Conservation (phyloP, 805 yeast genomes). For the Jamesozyma jinghongensis region DNA sequence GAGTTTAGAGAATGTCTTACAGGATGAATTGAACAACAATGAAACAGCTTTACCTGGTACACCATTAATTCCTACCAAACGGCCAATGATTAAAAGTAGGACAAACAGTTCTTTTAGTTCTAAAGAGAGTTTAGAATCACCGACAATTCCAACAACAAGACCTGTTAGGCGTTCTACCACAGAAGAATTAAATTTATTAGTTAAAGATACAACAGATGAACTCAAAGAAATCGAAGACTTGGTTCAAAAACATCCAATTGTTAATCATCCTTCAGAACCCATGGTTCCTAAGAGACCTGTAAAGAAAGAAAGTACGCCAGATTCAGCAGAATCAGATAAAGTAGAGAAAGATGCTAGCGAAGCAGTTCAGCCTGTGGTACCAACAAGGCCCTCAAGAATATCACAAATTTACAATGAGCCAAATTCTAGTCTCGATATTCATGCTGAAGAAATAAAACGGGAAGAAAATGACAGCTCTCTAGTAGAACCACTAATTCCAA, state of each 20-base stretch:
- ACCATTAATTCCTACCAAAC: constrained; percentile 5
- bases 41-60: background rate
- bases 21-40: constrained; percentile 14
- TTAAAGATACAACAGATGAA: constrained; percentile 8
- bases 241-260: constrained; percentile 1
- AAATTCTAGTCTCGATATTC: background rate
- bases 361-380: background rate
- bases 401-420: background rate
- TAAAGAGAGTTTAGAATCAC: background rate
- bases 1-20: constrained; percentile 1
- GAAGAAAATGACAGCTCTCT: background rate
- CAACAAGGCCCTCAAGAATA: background rate
- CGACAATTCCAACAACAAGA: constrained; percentile 3
- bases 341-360: background rate
- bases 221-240: constrained; percentile 9
- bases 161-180: constrained; percentile 9
- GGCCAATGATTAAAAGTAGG: constrained; percentile 2
- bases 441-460: too few species aligned
- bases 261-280: background rate
- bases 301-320: background rate
- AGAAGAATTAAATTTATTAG: constrained; percentile 6
- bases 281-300: background rate
- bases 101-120: background rate
- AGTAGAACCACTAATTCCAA: constrained; percentile 5
- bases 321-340: background rate